phyloP scores from a whole-genome alignment of 2,329 filamentous ascomycete species.

The Paraphaeosphaeria minitans region DNA sequence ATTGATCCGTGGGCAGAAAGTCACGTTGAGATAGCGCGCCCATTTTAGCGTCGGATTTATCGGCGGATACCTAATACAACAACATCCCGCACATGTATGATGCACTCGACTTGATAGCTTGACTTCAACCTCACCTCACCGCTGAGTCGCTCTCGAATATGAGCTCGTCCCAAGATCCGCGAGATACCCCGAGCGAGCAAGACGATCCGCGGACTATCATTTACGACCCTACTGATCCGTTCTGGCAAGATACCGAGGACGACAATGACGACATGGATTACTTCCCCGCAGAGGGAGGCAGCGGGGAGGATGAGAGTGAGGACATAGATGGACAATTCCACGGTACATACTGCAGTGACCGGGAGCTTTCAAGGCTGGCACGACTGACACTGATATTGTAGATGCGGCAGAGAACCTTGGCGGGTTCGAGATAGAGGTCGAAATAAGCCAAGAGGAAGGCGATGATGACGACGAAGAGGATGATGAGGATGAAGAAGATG shows the following conservation, averaged over 20 bases:
- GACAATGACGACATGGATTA: conserved; percentile 60
- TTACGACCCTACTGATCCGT: conserved; percentile 41
- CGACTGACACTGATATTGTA: conserved; percentile 17
- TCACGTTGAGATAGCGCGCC: neutral
- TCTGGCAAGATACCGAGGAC: conserved; percentile 43
- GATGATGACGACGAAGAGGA: conserved; percentile 46
- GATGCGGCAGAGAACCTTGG: conserved; percentile 51
- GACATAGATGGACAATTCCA: conserved; percentile 44
- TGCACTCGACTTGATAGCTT: neutral
- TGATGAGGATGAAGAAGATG: conserved; percentile 43
- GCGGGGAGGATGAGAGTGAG: conserved; percentile 47
- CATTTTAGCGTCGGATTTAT: conserved; percentile 7
- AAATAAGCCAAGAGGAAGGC: conserved; percentile 46
- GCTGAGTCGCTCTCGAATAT: conserved; percentile 18
- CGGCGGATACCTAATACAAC: neutral
- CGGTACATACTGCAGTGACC: conserved; percentile 24
- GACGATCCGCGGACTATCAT: conserved; percentile 33
- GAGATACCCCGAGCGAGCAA: conserved; percentile 31
- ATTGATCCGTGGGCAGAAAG: neutral
- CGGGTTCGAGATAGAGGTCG: conserved; percentile 49
- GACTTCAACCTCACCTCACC: neutral
- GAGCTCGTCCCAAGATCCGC: conserved; percentile 32
- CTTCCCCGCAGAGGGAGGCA: conserved; percentile 51
- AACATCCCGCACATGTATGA: neutral
- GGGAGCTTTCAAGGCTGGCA: neutral